Base-by-base conservation (phyloP, 2,329 filamentous ascomycete genomes). In the Fusarium succisae region DNA sequence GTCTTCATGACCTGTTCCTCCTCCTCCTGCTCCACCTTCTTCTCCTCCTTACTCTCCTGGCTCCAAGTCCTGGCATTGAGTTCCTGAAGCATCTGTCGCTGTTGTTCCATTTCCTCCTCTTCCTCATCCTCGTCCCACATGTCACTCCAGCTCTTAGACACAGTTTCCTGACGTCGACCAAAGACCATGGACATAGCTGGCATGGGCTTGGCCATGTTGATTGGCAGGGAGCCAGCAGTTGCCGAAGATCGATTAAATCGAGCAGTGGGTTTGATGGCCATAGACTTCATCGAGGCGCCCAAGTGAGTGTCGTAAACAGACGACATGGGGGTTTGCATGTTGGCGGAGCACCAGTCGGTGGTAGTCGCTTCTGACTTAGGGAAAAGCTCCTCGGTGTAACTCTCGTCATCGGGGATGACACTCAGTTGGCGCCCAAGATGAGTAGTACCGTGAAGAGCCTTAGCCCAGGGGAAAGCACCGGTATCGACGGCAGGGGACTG, bases 91-190 rank as follows among this genome's bases (percentile, higher is more conserved):
- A 77, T 68, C 60, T 78, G 75, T 45, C 80, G 72, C 80, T 92
- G 89, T 73, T 88, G 89, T 68, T 85, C 84, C 70, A 88, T 88
- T 79, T 92, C 90, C 77, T 92, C 89, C 72, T 93, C 91, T 73
- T 93, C 95, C 51, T 87, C 86, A 61, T 98, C 96, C 82, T 98
- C 96, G 67, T 98, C 96, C 92, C 95, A 98, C 82, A 98, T 91
- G 82, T 99, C 96, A 79, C 95, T 98, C 96, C 96, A 99, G 87
- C 96, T 98, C 92, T 98, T 98, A 64, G 96, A 98, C 54, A 97
- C 94, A 54, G 89, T 86, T 51, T 96, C 93, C 72, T 91, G 89
- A 81, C 93, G 91, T 79, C 91, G 91, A 58, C 93, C 94, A 80
- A 97, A 96, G 57, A 96, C 90, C 80, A 92, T 90, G 9, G 93